Base-by-base conservation (phyloP, 768 basidiomycete genomes). In the Collybia nuda region DNA sequence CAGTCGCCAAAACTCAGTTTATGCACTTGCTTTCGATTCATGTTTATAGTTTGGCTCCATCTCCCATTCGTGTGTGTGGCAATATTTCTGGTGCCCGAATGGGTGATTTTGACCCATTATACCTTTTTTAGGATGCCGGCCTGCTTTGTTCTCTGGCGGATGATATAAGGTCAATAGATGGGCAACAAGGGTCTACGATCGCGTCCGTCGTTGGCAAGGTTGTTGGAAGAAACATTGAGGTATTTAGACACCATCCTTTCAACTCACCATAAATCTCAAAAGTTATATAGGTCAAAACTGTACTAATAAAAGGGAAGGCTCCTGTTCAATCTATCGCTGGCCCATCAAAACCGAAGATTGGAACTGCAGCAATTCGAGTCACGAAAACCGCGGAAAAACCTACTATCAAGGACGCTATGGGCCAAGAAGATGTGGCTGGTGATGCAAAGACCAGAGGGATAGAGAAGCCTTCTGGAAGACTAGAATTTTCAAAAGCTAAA, bases 41-140 rank as follows among this genome's bases (percentile, higher is more conserved):
- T 56, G 67, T 93, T 7, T 92, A 93, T 64, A 82, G 86, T 59
- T 61, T 93, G 24, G 82, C 89, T 0, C 84, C 88, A 1, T 78
- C 82, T 1, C 77, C 74, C 3, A 62, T 91, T 35, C 74, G 71
- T 21, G 88, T 84, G 62, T 47, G 84, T 71, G n/a, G 19, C 11
- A 12, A 22, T 29, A 24, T 53, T 15, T 39, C 50, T n/a, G 51
- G 39, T 14, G 51, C 45, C 32, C 47, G 42, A 39, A 17, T 11
- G 32, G 9, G 32, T 9, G 12, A 11, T 32, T 14, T 11, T 32
- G 32, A 32, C 45, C 1, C 40, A 32, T 14, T 29, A 24, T 49
- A 12, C 22, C 37, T 38, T 32, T 44, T 22, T 35, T 11, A 81
- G 79, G 80, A 82, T 54, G 69, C 73, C 2, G 75, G 68, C 3